A percentile compares a stretch with the other conserved stretches of the same genome.
These are phyloP conservation scores for Exsudoporus frostii DNA, from an alignment of 768 basidiomycete species.

Conservation along the genomic window DNA sequence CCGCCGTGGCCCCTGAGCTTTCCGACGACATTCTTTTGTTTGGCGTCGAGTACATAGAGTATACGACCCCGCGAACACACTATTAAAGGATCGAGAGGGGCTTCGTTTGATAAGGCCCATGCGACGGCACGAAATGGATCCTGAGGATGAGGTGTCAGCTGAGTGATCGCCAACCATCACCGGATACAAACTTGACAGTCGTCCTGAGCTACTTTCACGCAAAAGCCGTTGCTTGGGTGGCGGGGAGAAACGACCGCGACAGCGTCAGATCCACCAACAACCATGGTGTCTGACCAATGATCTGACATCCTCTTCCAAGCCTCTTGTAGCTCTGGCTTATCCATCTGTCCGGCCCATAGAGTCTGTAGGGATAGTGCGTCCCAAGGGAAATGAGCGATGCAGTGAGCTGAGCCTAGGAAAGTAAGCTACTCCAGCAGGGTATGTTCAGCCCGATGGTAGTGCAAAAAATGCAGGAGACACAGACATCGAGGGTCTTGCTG, in stretches of 20 bases:
- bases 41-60: slow-evolving; percentile 54
- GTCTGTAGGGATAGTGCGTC: slow-evolving; percentile 35
- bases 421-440: slow-evolving; percentile 16
- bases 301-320: slow-evolving; percentile 47
- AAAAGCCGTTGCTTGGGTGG: slow-evolving; percentile 20
- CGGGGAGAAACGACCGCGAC: slow-evolving; percentile 37
- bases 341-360: slow-evolving; percentile 36
- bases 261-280: slow-evolving; percentile 41
- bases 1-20: slow-evolving; percentile 69
- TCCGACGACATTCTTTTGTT: slow-evolving; percentile 39
- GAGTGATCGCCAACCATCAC: background rate
- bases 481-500: slow-evolving; percentile 42
- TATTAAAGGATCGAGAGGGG: slow-evolving; percentile 55
- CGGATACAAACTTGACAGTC: slow-evolving; percentile 16
- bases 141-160: slow-evolving; percentile 14
- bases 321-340: slow-evolving; percentile 29
- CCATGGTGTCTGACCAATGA: slow-evolving; percentile 50
- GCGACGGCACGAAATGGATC: slow-evolving; percentile 39
- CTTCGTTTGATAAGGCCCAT: slow-evolving; percentile 52
- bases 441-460: slow-evolving; percentile 9
- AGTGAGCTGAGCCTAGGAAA: slow-evolving; percentile 35
- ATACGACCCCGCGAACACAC: slow-evolving; percentile 53
- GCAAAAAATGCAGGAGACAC: slow-evolving; percentile 25
- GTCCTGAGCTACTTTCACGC: slow-evolving; percentile 35
- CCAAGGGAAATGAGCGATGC: slow-evolving; percentile 48